Evolutionary conservation across 192 early-diverging fungal genomes (phyloP), one percentile per base, ranked within the genome.

Genomic region (Physocladia obscura): DNA sequence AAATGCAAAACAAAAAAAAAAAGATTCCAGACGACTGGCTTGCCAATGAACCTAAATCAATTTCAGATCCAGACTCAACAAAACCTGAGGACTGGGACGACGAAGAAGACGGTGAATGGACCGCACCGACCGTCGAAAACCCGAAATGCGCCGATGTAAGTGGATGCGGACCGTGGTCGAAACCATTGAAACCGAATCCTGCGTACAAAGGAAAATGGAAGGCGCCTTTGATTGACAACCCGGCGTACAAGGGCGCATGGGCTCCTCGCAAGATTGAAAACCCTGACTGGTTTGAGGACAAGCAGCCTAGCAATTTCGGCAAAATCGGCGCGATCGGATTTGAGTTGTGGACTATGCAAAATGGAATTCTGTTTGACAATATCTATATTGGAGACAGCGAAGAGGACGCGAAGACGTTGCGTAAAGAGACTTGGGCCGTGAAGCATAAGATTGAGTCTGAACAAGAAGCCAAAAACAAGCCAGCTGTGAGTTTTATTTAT

Each of bases 271-370:
- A 89, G 82, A 94, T 96, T 52, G 59, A 79, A 74, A 96, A 96
- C 81, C 93, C 94, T 0, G 78, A 79, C 32, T 96, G 82, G 75
- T 93, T 89, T 76, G 92, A 94, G 73, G 94, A 96, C 71, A 75
- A 78, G 56, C 73, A 77, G 44, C 90, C 90, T 22, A 85, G 89
- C 73, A 89, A 91, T 78, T 88, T 95, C 61, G 86, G 85, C 38
- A 85, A 86, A 67, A 94, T 96, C 62, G 84, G 84, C 70, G 92
- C 88, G 32, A 80, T 94, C 65, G 94, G 94, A 8, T 94, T 95
- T 67, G 94, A 96, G 78, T 78, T 96, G 64, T 96, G 93, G 93
- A 93, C 91, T 47, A 95, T 96, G 91, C 91, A 93, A 79, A 78
- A 89, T 60, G 81, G 84, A 30, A 93, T 94, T 59, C 79, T 89